Evolutionary conservation across 768 basidiomycete species (phyloP).

Genomic region (Trichaptum fuscoviolaceum): DNA sequence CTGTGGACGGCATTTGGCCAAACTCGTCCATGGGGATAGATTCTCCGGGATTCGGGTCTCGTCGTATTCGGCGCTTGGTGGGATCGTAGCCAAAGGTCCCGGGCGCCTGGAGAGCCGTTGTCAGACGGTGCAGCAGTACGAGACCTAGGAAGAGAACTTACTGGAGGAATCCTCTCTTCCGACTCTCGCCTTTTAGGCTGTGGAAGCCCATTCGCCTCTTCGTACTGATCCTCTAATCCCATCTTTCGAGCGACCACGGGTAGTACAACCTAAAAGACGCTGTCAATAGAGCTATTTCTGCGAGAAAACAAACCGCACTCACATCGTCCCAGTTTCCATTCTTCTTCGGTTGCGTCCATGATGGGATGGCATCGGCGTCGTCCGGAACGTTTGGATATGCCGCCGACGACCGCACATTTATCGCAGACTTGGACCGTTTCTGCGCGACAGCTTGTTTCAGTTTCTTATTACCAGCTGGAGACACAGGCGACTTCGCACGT

Average conservation of each 20-base stretch:
- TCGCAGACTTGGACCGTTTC: slow-evolving; percentile 37
- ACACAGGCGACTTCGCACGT: slow-evolving; percentile 42
- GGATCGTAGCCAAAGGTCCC: slow-evolving; percentile 80
- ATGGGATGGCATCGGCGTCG: slow-evolving; percentile 71
- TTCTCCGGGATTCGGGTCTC: slow-evolving; percentile 27
- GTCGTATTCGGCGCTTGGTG: slow-evolving; percentile 58
- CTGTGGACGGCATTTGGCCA: slow-evolving; percentile 32
- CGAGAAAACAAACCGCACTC: slow-evolving; percentile 19
- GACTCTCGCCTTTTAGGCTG: slow-evolving; percentile 40
- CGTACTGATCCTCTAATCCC: slow-evolving; percentile 67
- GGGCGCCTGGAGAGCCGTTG: slow-evolving; percentile 49
- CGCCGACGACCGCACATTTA: slow-evolving; percentile 54
- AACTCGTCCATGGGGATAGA: slow-evolving; percentile 66
- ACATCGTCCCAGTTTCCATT: slow-evolving; percentile 86
- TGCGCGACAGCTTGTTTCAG: slow-evolving; percentile 28
- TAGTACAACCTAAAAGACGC: slow-evolving; percentile 56
- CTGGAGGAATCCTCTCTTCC: slow-evolving; percentile 38
- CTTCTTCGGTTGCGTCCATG: slow-evolving; percentile 72
- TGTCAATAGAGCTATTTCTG: slow-evolving; percentile 9
- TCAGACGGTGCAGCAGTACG: slow-evolving; percentile 5
- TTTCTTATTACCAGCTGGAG: slow-evolving; percentile 32
- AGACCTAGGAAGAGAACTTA: slow-evolving; percentile 29
- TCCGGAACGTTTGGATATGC: slow-evolving; percentile 59
- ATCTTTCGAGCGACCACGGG: slow-evolving; percentile 83
- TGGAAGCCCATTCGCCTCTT: slow-evolving; percentile 64